Percentiles rank a stretch among this genome's conserved stretches.
Conservation (phyloP, 202 grass and related monocot genomes). For the Schoenoplectus tabernaemontani region DNA sequence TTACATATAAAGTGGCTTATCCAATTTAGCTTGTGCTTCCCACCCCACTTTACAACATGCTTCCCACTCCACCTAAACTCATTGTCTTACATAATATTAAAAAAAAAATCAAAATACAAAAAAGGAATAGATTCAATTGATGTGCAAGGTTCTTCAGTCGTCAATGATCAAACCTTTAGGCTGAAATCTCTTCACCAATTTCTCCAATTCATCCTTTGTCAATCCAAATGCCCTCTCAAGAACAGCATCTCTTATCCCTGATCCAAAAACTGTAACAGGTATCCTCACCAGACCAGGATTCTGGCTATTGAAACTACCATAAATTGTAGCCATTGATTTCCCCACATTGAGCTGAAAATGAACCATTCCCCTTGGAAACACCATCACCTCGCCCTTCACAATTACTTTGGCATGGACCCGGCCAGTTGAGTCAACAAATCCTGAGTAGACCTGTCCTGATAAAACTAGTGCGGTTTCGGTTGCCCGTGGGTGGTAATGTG, state of each 20-base stretch:
- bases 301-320: constrained; percentile 72
- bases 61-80: no score
- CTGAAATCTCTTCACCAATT: constrained; percentile 53
- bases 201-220: constrained; percentile 31
- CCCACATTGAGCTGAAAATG: constrained; percentile 87
- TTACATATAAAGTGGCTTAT: background rate
- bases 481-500: constrained; percentile 72
- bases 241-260: constrained; percentile 42
- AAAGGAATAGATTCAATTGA: background rate
- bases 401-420: constrained; percentile 68
- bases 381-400: constrained; percentile 66
- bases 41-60: background rate
- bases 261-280: constrained; percentile 60
- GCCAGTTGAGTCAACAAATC: constrained; percentile 55
- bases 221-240: constrained; percentile 76
- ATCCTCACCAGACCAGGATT: constrained; percentile 66
- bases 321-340: constrained; percentile 43
- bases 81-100: background rate
- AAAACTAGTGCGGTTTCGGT: constrained; percentile 77
- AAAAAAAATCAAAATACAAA: background rate
- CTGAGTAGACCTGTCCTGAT: constrained; percentile 45
- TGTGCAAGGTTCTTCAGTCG: background rate
- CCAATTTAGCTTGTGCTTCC: background rate
- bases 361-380: constrained; percentile 61
- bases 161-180: constrained; percentile 19